phyloP scores from a whole-genome alignment of 306 rosid species.

The Oxytropis ochrocephala region DNA sequence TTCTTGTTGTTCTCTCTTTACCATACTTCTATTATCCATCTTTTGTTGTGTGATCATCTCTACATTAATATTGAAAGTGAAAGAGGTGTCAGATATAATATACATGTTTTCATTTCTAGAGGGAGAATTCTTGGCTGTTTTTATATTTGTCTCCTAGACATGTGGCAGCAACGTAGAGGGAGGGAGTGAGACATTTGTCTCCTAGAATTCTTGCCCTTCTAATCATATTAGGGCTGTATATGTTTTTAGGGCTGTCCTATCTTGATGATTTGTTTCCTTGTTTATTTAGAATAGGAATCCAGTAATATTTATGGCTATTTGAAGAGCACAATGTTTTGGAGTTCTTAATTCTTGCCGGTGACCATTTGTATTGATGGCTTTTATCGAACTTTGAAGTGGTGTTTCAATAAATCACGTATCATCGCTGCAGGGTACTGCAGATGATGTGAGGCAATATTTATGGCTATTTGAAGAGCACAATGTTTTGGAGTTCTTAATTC shows the following conservation, averaged over 20 bases:
- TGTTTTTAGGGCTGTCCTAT: too few species aligned
- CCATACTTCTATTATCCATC: neutral
- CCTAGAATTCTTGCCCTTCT: too few species aligned
- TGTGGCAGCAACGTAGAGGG: neutral
- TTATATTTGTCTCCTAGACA: too few species aligned
- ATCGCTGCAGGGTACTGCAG: conserved; percentile 78
- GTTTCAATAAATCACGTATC: neutral
- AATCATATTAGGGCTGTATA: too few species aligned
- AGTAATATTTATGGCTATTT: too few species aligned
- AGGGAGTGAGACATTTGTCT: neutral
- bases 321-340: too few species aligned
- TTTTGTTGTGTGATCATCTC: neutral
- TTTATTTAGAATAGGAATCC: too few species aligned
- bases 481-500: conserved; percentile 80
- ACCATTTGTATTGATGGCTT: neutral
- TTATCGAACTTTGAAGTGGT: neutral
- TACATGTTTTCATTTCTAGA: too few species aligned
- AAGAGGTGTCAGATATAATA: neutral
- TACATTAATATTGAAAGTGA: neutral
- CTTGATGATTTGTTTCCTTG: too few species aligned
- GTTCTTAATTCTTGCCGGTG: too few species aligned
- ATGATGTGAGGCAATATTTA: conserved; percentile 92
- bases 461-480: conserved; percentile 98
- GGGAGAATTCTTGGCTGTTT: neutral
- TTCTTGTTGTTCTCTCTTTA: conserved; percentile 15